Base-by-base conservation (phyloP, 345 rosid genomes). In the Garcia nutans region DNA sequence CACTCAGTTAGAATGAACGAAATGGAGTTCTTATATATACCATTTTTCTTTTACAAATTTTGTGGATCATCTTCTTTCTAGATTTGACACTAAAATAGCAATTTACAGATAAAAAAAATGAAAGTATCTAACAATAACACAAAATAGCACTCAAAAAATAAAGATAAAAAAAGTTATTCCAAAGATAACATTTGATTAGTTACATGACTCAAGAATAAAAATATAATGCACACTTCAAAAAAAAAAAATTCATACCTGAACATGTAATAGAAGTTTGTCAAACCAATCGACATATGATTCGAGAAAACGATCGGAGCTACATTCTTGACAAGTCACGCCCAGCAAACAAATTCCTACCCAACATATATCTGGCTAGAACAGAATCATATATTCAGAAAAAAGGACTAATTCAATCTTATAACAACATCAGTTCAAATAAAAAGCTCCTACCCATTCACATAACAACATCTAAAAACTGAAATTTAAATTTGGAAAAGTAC, bases 341-440 rank as follows among this genome's bases (percentile, higher is more conserved):
- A 96, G 78, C 80, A 96, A 84, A 82, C 86, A 82, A 57, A 92
- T 86, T 73, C 97, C 98, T 16, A 85, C 89, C 92, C 93, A 88
- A 70, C 96, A 88, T 81, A 88, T 90, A 87, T 92, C 93, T 87
- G 94, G 89, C 99, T 95, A 82, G 1, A 87, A 24, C 75, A 82
- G 31, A 52, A 76, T 69, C 37, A 33, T 33, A 33, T 3, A 33
- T 33, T 33, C 37, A 33, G 5, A 52, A 50, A 57, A 15, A 12
- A 44, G 22, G 64, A 23, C 47, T 61, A 33, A 15, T 13, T 56
- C 28, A 58, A 65, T 3, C 2, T 49, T 15, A 20, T 58, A 54
- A 68, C 8, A 33, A 33, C 5, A 67, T 28, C 31, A 28, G 2
- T 28, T 28, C 31, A 28, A 28, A 28, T 28, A 28, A 28, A 28